Base-by-base conservation (phyloP, 805 yeast species). In the Candida maris region DNA sequence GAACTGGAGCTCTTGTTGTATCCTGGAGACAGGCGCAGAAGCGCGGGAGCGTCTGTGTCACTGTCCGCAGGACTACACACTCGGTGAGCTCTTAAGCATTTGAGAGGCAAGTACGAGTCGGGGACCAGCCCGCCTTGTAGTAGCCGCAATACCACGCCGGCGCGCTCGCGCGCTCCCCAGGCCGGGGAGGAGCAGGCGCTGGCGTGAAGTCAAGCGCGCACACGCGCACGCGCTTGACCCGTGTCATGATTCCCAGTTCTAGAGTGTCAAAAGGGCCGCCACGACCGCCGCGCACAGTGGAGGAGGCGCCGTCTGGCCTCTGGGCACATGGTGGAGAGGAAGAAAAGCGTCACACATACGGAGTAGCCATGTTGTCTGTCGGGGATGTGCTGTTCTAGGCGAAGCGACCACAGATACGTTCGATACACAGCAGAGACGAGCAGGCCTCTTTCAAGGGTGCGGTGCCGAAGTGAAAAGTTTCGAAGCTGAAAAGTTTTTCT, bases 101-200 rank as follows among this genome's bases (percentile, higher is more conserved):
- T 51, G 48, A 52, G 64, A 56, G 56, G 48, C 41, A 56, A 60
- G 54, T 50, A 59, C 63, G 64, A 54, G 60, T 37, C 38, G 24
- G 17, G 7, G 7, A 15, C 21, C 14, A 20, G 9, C n/a, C 33
- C 36, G 16, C 23, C 59, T 54, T 59, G 65, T 60, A 54, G 41
- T 60, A 52, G 50, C 43, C 57, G 52, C 65, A 56, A 44, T 12
- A 54, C 61, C 60, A 49, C 39, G 43, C 45, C 38, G n/a, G n/a
- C n/a, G n/a, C n/a, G n/a, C n/a, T n/a, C n/a, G n/a, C n/a, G n/a
- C n/a, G n/a, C n/a, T n/a, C n/a, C n/a, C n/a, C n/a, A n/a, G n/a
- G n/a, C n/a, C n/a, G n/a, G n/a, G n/a, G n/a, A n/a, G 24, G 12
- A 21, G 24, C 12, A 21, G 24, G 12, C 8, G 34, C 27, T 38